Evolutionary conservation across 2,329 filamentous ascomycete genomes (phyloP).

Genomic region (Pleoardoris graminearum): DNA sequence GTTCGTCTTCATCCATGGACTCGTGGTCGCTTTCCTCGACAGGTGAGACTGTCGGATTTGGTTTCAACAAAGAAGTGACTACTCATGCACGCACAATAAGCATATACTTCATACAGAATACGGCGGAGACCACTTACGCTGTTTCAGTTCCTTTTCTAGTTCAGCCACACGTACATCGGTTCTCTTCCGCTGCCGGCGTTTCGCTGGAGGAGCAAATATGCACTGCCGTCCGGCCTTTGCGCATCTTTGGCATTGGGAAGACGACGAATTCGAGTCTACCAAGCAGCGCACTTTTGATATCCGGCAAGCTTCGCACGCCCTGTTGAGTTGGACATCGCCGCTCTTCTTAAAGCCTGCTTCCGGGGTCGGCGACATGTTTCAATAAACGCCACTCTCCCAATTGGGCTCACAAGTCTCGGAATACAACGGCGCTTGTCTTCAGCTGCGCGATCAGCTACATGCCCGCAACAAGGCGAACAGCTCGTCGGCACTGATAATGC

Average conservation of each 20-base stretch:
- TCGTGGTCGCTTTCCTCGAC: conserved; percentile 33
- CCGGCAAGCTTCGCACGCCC: conserved; percentile 43
- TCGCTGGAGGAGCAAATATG: conserved; percentile 42
- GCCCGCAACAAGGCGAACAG: not conserved
- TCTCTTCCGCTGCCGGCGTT: conserved; percentile 41
- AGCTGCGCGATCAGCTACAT: conserved; percentile 3
- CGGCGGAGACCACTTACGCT: conserved; percentile 5
- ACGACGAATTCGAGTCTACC: conserved; percentile 27
- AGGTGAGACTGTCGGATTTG: conserved; percentile 25
- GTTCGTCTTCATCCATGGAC: conserved; percentile 33
- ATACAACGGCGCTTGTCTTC: not conserved
- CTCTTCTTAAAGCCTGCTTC: conserved; percentile 22
- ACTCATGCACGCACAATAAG: not conserved
- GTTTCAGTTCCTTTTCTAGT: conserved; percentile 41
- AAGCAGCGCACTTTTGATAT: conserved; percentile 43
- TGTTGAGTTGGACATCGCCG: conserved; percentile 37
- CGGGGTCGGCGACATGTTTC: conserved; percentile 12
- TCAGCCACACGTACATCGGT: conserved; percentile 45
- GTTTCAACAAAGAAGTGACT: conserved; percentile 37
- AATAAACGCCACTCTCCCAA: not conserved
- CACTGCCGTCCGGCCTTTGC: conserved; percentile 38
- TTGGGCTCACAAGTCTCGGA: not conserved
- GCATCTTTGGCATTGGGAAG: conserved; percentile 40
- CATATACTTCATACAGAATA: not conserved
- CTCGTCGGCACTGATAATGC: not conserved